These are phyloP conservation scores for Leccinum uliginosum DNA, from an alignment of 768 basidiomycete species.

Conservation along the genomic window DNA sequence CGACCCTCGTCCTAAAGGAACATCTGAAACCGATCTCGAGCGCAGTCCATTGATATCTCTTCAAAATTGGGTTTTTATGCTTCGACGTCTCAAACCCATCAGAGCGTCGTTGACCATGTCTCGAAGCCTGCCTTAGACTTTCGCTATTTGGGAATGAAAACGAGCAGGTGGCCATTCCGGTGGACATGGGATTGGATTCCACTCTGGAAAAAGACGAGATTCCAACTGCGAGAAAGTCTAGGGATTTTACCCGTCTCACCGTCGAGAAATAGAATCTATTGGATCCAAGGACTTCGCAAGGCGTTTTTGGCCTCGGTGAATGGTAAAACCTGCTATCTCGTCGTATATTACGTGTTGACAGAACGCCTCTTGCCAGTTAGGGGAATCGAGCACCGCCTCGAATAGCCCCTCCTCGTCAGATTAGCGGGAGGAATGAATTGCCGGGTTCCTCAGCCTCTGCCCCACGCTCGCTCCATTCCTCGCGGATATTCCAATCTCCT, in stretches of 20 bases:
- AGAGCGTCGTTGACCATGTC: conserved; percentile 67
- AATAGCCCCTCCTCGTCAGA: conserved; percentile 51
- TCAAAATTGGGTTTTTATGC: conserved; percentile 70
- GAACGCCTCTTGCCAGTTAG: conserved; percentile 37
- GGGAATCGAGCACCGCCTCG: conserved; percentile 72
- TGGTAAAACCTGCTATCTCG: conserved; percentile 42
- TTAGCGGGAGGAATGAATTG: conserved; percentile 38
- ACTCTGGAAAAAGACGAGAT: conserved; percentile 67
- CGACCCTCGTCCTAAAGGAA: conserved; percentile 54
- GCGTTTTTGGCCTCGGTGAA: conserved; percentile 86
- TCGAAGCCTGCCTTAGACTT: conserved; percentile 81
- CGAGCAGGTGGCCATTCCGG: conserved; percentile 38
- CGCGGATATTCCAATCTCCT: conserved; percentile 52
- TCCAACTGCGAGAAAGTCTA: conserved; percentile 33
- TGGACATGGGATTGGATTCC: conserved; percentile 51
- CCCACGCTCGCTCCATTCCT: conserved; percentile 19
- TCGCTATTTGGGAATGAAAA: conserved; percentile 68
- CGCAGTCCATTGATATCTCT: conserved; percentile 74
- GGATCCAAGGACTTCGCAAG: conserved; percentile 83
- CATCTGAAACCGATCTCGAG: conserved; percentile 77
- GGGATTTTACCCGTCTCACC: conserved; percentile 52
- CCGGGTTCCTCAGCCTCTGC: conserved; percentile 40
- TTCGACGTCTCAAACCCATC: conserved; percentile 69
- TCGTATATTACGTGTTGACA: conserved; percentile 2
- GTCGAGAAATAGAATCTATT: conserved; percentile 64